Conservation (phyloP, 2,329 filamentous ascomycete species). For the Trichophyton rubrum region DNA sequence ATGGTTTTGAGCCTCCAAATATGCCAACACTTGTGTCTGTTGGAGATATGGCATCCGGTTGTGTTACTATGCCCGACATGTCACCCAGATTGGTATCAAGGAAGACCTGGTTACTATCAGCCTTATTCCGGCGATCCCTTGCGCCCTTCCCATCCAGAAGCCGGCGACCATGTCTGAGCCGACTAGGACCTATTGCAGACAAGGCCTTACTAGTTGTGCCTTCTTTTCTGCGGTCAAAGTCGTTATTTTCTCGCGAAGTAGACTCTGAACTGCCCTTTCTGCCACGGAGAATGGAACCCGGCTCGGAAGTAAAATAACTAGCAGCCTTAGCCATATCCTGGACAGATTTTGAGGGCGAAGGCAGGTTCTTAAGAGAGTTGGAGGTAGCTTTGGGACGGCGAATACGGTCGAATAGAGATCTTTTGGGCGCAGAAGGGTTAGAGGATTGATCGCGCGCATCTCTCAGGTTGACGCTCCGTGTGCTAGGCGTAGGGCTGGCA, state of each 20-base stretch:
- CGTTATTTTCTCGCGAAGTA: slow-evolving; percentile 19
- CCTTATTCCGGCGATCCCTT: slow-evolving; percentile 11
- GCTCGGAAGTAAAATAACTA: slow-evolving; percentile 21
- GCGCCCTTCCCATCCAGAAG: slow-evolving; percentile 22
- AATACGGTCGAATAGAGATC: slow-evolving; percentile 43
- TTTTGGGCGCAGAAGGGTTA: slow-evolving; percentile 26
- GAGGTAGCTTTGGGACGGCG: slow-evolving; percentile 38
- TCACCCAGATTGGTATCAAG: slow-evolving; percentile 80
- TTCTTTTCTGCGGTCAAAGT: slow-evolving; percentile 30
- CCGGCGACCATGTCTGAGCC: slow-evolving; percentile 24
- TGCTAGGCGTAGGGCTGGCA: slow-evolving; percentile 70
- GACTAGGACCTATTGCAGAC: slow-evolving; percentile 15
- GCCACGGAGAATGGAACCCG: slow-evolving; percentile 21
- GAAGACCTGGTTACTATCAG: slow-evolving; percentile 45
- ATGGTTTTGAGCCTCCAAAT: slow-evolving; percentile 21
- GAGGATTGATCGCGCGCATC: slow-evolving; percentile 34
- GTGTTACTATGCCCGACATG: slow-evolving; percentile 81
- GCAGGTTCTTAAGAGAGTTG: slow-evolving; percentile 21
- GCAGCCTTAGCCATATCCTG: slow-evolving; percentile 20
- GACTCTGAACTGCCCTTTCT: slow-evolving; percentile 29
- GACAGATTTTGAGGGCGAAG: slow-evolving; percentile 19
- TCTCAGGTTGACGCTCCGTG: slow-evolving; percentile 45
- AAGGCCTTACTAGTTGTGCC: slow-evolving; percentile 20
- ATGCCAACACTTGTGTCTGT: slow-evolving; percentile 41
- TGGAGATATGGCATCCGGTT: slow-evolving; percentile 56